phyloP scores from a whole-genome alignment of 768 basidiomycete species.

The Termitomyces sp. region DNA sequence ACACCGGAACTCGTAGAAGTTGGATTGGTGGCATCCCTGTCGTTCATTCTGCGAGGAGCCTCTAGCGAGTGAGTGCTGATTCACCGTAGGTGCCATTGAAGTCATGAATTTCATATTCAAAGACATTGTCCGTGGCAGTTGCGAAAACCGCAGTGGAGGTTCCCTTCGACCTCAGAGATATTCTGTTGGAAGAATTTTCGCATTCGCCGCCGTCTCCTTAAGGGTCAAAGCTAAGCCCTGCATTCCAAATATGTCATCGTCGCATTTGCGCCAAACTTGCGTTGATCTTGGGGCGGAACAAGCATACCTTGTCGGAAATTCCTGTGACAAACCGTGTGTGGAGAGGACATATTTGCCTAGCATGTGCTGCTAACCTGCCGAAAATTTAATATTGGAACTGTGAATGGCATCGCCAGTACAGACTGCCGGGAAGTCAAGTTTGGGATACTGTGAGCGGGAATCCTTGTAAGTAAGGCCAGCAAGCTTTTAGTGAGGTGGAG shows the following conservation, averaged over 20 bases:
- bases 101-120: neutral
- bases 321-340: conserved; percentile 97
- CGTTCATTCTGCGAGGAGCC: neutral
- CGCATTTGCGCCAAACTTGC: too few relatives aligned
- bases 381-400: conserved; percentile 97
- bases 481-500: conserved; percentile 17
- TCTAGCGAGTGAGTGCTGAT: too few relatives aligned
- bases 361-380: conserved; percentile 91
- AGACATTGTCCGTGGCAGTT: neutral
- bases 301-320: conserved; percentile 93
- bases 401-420: conserved; percentile 94
- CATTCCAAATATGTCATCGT: too few relatives aligned
- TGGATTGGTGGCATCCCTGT: too few relatives aligned
- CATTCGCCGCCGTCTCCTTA: neutral
- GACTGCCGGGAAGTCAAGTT: conserved; percentile 86
- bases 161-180: neutral
- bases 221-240: too few relatives aligned
- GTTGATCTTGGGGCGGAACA: too few relatives aligned
- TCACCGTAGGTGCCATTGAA: neutral
- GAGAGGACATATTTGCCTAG: conserved; percentile 90
- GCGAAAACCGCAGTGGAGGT: neutral
- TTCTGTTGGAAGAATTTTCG: neutral
- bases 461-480: conserved; percentile 78
- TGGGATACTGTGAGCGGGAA: too few relatives aligned
- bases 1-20: too few relatives aligned